phyloP scores from a whole-genome alignment of 208 protist species.

The Acanthamoeba royreba region DNA sequence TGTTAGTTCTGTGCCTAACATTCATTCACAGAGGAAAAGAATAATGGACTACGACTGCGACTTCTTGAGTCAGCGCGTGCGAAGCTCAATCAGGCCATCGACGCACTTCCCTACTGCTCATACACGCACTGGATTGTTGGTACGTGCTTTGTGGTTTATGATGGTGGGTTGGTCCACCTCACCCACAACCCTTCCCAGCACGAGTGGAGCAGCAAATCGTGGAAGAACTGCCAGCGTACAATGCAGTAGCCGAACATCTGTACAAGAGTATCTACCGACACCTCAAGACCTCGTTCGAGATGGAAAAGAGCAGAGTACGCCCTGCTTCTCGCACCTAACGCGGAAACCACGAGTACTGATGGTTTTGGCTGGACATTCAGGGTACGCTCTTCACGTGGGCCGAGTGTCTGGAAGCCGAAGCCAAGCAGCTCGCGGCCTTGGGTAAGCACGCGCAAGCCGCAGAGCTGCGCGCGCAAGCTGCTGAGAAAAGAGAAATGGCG shows the following conservation, averaged over 20 bases:
- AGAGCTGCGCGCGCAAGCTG: background rate
- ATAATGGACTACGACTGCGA: background rate
- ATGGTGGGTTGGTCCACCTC: background rate
- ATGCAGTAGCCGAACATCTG: background rate
- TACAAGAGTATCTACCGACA: background rate
- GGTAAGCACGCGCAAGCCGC: background rate
- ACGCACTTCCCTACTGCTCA: background rate
- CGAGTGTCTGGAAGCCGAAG: background rate
- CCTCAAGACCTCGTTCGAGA: background rate
- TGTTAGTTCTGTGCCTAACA: background rate
- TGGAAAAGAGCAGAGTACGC: background rate
- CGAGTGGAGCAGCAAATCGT: background rate
- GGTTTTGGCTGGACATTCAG: background rate
- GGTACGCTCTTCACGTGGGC: background rate
- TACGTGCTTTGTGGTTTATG: background rate
- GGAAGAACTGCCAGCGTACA: background rate
- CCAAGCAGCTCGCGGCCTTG: background rate
- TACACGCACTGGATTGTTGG: background rate
- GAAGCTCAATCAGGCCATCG: background rate
- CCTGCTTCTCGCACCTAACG: background rate
- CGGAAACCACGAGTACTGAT: too few relatives aligned
- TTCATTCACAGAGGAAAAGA: background rate
- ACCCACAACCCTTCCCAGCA: background rate
- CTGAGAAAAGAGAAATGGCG: background rate
- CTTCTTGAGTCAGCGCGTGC: background rate